A percentile compares a stretch with the other conserved stretches of the same genome.
These are phyloP conservation scores for Aspergillus udagawae DNA, from an alignment of 2,329 filamentous ascomycete genomes.

Conservation along the genomic window DNA sequence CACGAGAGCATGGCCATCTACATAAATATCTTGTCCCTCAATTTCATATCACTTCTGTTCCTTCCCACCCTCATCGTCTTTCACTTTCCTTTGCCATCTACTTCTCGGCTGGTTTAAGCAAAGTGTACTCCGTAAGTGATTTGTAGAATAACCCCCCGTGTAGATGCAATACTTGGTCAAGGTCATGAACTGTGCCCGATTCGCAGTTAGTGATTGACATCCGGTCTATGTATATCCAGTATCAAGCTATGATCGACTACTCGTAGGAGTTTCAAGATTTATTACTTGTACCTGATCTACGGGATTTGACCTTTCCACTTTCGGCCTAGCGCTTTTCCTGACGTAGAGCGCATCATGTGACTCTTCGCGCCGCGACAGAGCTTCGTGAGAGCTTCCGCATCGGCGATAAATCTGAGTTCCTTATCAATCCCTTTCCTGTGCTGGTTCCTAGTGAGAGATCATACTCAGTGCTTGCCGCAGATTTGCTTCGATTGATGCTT, in stretches of 20 bases:
- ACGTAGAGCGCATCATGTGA: not conserved
- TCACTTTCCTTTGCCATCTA: slow-evolving; percentile 1
- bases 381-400: not conserved
- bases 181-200: not conserved
- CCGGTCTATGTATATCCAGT: not conserved
- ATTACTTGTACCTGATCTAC: not conserved
- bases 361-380: not conserved
- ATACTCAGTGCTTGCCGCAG: not conserved
- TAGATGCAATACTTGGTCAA: not conserved
- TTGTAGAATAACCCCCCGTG: not conserved
- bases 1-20: not conserved
- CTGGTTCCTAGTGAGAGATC: not conserved
- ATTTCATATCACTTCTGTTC: not conserved
- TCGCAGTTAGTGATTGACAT: not conserved
- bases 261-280: not conserved
- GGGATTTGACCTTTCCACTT: not conserved
- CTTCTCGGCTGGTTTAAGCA: not conserved
- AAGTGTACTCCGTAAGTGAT: not conserved
- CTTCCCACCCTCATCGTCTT: not conserved
- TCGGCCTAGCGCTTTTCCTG: not conserved
- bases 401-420: not conserved
- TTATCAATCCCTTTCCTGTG: not conserved
- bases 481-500: not conserved
- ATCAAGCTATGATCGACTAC: not conserved
- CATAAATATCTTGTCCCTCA: not conserved